Evolutionary conservation across 2,329 filamentous ascomycete genomes (phyloP), one percentile per base, ranked within the genome.

Genomic region (Magnaporthiopsis rhizophila): DNA sequence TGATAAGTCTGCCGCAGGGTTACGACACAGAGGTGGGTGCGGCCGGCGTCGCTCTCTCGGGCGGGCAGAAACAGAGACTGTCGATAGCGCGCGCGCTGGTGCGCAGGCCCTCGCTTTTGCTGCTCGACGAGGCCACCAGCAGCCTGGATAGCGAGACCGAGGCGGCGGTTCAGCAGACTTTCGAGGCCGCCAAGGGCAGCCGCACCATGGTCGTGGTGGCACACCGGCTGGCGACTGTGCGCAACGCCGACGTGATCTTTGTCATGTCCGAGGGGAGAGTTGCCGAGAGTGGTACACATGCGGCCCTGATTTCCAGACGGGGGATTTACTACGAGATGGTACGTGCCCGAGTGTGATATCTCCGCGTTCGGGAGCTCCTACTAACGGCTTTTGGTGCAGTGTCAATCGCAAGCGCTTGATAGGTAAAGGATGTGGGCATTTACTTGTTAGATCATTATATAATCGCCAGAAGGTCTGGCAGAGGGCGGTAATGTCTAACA

Each of bases 121-220:
- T 91, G 18, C 77, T 91, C 0, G 89, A 91, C 68, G 88, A 91
- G 75, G 85, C 86, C 2, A 91, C 88, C 0, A 85, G 82, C 21
- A 85, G 84, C 8, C 76, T 91, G 1, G 88, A 90, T 68, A 79
- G 80, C 0, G 81, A 83, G 69, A 84, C 80, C 30, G 84, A 86
- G 6, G 75, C 75, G 9, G 70, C 83, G 3, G 80, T 91, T 9
- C 79, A 86, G 50, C 76, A 83, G 8, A 83, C 81, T 0, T 74
- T 87, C 57, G 80, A 84, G 72, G 76, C 71, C 65, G 77, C 76
- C 0, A 67, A 66, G 28, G 75, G 60, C 66, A 72, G 74, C 5
- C 58, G 62, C 7, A 79, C 77, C 3, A 75, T 79, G 38, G 73
- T 80, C 63, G 75, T 74, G 15, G 74, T 80, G 32, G 77, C 77